A percentile compares a stretch with the other conserved stretches of the same genome.
Conservation (phyloP, 768 basidiomycete genomes). For the Rhodotorula toruloides region DNA sequence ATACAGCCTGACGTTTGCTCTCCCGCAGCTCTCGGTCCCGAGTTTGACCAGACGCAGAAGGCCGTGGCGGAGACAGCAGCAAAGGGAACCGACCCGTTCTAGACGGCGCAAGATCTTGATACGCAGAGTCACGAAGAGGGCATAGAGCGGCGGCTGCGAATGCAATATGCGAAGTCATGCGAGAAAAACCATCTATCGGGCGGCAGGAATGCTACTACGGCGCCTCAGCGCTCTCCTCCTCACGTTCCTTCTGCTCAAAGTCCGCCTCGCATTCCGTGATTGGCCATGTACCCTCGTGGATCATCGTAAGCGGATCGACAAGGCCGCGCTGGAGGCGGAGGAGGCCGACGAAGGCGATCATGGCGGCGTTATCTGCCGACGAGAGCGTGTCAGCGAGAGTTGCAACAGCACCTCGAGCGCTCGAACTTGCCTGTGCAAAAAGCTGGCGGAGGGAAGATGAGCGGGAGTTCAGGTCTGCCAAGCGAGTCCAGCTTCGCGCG, state of each 20-base stretch:
- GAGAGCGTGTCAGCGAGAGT: not conserved
- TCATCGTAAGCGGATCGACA: slow-evolving; percentile 48
- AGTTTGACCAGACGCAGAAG: not conserved
- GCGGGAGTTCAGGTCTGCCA: slow-evolving; percentile 54
- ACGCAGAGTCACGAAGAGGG: no score
- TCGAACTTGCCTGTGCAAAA: slow-evolving; percentile 78
- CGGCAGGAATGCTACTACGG: no score
- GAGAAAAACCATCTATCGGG: no score
- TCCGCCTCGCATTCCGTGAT: slow-evolving; percentile 56
- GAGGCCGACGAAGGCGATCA: slow-evolving; percentile 93
- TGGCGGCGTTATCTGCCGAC: slow-evolving; percentile 79
- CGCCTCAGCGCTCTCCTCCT: not conserved
- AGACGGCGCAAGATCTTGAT: no score
- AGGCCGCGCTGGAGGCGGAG: slow-evolving; percentile 65
- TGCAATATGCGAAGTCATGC: not conserved
- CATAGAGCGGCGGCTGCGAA: no score
- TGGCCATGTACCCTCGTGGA: slow-evolving; percentile 64
- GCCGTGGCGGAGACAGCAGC: not conserved
- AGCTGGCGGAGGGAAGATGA: slow-evolving; percentile 69
- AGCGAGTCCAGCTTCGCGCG: slow-evolving; percentile 38
- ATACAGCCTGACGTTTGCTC: not conserved
- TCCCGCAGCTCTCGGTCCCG: not conserved
- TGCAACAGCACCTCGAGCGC: not conserved
- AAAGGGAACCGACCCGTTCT: not conserved
- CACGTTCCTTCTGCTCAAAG: slow-evolving; percentile 5